Percentiles rank a stretch among this genome's conserved stretches.
Conservation (phyloP, 441 rosid genomes). For the Mallotus japonicus region DNA sequence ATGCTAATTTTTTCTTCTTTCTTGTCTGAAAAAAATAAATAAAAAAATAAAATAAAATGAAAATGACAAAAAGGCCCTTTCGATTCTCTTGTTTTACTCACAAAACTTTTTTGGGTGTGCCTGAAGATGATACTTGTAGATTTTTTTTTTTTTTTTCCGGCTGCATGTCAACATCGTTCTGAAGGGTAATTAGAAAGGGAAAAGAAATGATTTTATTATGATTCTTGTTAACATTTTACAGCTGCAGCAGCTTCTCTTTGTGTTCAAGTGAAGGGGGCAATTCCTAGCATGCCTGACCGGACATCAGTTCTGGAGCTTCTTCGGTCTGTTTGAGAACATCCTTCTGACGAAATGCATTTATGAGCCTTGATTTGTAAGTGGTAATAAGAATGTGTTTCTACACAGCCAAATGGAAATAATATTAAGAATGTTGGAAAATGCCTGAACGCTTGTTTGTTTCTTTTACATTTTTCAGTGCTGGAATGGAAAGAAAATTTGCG, state of each 20-base stretch:
- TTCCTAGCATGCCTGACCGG: constrained; percentile 89
- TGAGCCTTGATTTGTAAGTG: neutral
- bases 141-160: too few relatives aligned
- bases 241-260: constrained; percentile 98
- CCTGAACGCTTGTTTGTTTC: neutral
- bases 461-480: too few relatives aligned
- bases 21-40: too few relatives aligned
- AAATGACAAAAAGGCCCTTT: too few relatives aligned
- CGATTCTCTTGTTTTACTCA: too few relatives aligned
- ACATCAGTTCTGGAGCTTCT: constrained; percentile 63
- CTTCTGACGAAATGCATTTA: neutral
- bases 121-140: too few relatives aligned
- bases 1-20: too few relatives aligned
- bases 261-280: constrained; percentile 91
- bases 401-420: neutral
- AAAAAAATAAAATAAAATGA: too few relatives aligned
- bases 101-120: too few relatives aligned
- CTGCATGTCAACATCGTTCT: neutral
- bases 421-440: neutral
- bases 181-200: neutral
- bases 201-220: neutral
- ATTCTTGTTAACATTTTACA: constrained; percentile 27
- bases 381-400: neutral
- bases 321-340: constrained; percentile 24
- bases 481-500: neutral